phyloP scores from a whole-genome alignment of 768 basidiomycete species.

The Leucocoprinus leucothites region DNA sequence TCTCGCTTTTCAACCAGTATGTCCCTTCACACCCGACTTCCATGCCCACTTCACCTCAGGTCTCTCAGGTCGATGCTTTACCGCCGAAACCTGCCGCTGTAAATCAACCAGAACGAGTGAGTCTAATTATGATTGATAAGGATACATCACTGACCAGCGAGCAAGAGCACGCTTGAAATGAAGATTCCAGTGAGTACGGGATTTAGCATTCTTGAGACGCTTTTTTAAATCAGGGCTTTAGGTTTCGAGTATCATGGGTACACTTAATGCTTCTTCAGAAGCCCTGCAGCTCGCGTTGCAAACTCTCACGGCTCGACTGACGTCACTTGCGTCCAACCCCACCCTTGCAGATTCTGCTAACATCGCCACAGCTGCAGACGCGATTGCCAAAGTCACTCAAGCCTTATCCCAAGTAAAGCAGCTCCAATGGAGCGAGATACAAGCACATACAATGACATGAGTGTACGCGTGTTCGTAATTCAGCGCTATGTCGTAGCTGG shows the following conservation, averaged over 20 bases:
- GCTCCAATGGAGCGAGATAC: slow-evolving; percentile 47
- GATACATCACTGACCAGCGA: too few species aligned
- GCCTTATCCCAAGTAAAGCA: slow-evolving; percentile 60
- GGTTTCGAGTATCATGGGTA: neutral
- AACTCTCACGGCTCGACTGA: slow-evolving; percentile 48
- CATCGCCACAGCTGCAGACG: slow-evolving; percentile 62
- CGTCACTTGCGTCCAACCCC: slow-evolving; percentile 35
- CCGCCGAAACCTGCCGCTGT: neutral
- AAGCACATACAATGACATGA: slow-evolving; percentile 11
- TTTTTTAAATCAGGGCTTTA: neutral
- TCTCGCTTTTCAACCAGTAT: neutral
- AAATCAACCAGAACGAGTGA: neutral
- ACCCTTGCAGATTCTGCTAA: slow-evolving; percentile 40
- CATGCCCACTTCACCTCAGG: neutral
- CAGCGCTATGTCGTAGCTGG: neutral
- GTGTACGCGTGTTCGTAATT: neutral
- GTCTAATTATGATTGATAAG: neutral
- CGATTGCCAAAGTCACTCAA: slow-evolving; percentile 61
- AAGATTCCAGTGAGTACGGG: too few species aligned
- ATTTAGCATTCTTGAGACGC: too few species aligned
- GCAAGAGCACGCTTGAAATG: too few species aligned
- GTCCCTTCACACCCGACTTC: neutral
- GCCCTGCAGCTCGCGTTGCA: slow-evolving; percentile 54
- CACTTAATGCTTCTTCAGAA: slow-evolving; percentile 26
- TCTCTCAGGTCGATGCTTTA: neutral